Evolutionary conservation across 2,329 filamentous ascomycete genomes (phyloP).

Genomic region (Thelonectria olida): DNA sequence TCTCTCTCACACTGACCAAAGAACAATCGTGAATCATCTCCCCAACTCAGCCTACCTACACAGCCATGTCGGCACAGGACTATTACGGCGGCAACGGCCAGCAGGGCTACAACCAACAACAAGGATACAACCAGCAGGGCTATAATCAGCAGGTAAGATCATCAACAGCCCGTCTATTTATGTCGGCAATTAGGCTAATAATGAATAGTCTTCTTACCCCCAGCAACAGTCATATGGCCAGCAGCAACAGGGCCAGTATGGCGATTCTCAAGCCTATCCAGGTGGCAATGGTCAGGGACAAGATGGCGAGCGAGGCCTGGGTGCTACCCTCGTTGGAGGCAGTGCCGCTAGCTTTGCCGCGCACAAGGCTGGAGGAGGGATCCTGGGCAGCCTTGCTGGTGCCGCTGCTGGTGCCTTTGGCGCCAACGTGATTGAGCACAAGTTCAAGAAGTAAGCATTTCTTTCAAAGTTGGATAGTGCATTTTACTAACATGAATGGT

Average conservation of each 20-base stretch:
- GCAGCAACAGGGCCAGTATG: conserved; percentile 31
- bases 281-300: conserved; percentile 20
- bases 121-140: conserved; percentile 26
- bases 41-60: background rate
- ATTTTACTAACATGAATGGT: background rate
- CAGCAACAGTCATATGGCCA: conserved; percentile 22
- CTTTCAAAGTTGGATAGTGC: background rate
- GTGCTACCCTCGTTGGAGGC: conserved; percentile 58
- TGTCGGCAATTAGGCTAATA: too few relatives aligned
- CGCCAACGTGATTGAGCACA: conserved; percentile 57
- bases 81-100: conserved; percentile 32
- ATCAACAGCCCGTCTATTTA: background rate
- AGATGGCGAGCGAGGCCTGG: conserved; percentile 58
- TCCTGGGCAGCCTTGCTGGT: conserved; percentile 58
- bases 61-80: conserved; percentile 37
- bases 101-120: conserved; percentile 25
- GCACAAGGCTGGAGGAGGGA: conserved; percentile 59
- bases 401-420: conserved; percentile 59
- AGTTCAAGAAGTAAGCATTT: conserved; percentile 41
- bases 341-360: conserved; percentile 60
- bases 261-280: conserved; percentile 23
- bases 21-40: background rate
- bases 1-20: background rate
- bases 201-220: conserved; percentile 32
- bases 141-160: conserved; percentile 28